Base-by-base conservation (phyloP, 139 green algal genomes). In the Volvox africanus region DNA sequence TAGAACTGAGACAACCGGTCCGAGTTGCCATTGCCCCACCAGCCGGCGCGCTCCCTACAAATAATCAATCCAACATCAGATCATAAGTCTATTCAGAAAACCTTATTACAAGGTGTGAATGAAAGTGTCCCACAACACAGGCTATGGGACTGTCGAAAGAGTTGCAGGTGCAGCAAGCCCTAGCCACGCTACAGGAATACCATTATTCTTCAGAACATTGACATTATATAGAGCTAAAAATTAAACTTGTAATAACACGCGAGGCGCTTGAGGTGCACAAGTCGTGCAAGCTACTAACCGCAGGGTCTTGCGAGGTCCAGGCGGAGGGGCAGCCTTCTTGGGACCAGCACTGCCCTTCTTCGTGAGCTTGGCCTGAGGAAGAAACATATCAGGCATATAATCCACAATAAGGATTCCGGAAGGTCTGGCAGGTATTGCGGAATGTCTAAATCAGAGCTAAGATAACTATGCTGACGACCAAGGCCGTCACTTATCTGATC, bases 341-440 rank as follows among this genome's bases (percentile, higher is more conserved):
- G 82, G 35, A 12, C 32, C 65, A 37, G 61, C 82, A 67, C 17
- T 16, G 36, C 82, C 82, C 82, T 88, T 88, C 82, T 88, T 88
- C n/a, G 82, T 88, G 21, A 88, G 82, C 82, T 88, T 88, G 82
- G 82, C 82, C 82, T 88, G 82, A 24, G 44, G 44, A 55, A 55
- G 44, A 1, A 68, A 24, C 50, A 68, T 35, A 5, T 3, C 78
- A 26, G 19, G 32, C 32, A 85, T 73, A 28, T 73, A 30, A 3
- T 28, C 21, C 22, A 26, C 36, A 19, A 37, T 32, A 61, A 12
- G 30, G 33, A 36, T 33, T 37, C 1, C 24, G 37, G 36, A 36
- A 68, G 36, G 79, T n/a, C 21, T 14, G 14, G 78, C 36, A n/a
- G n/a, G n/a, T 18, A 36, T 37, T 11, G 24, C 26, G 37, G 78